phyloP scores from a whole-genome alignment of 306 rosid genomes.

The Mucuna pruriens region DNA sequence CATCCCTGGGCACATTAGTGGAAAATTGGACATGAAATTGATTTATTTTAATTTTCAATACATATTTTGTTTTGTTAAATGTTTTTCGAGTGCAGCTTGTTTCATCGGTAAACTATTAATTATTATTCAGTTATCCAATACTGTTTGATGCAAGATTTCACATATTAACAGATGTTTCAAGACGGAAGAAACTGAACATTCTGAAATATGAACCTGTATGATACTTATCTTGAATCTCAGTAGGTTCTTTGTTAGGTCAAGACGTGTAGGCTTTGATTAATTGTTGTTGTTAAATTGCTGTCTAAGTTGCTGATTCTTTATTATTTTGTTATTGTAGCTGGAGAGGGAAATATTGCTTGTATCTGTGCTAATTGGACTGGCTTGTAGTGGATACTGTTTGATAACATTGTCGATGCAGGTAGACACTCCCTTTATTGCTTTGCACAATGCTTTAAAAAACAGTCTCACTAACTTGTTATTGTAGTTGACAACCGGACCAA shows the following conservation, averaged over 20 bases:
- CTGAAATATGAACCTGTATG: slow-evolving; percentile 95
- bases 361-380: slow-evolving; percentile 76
- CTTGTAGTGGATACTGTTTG: slow-evolving; percentile 77
- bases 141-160: background rate
- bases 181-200: slow-evolving; percentile 76
- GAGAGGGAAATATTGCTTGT: slow-evolving; percentile 78
- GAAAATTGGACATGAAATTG: background rate
- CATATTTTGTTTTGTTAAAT: background rate
- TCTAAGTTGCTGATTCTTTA: slow-evolving; percentile 32
- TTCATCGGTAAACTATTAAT: background rate
- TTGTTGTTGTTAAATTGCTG: slow-evolving; percentile 1
- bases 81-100: background rate
- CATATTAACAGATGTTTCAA: slow-evolving; percentile 52
- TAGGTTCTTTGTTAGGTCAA: slow-evolving; percentile 44
- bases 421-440: slow-evolving; percentile 21
- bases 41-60: background rate
- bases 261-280: slow-evolving; percentile 19
- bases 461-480: slow-evolving; percentile 14
- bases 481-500: background rate
- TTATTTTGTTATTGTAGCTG: slow-evolving; percentile 54
- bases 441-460: background rate
- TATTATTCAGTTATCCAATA: background rate
- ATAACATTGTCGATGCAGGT: slow-evolving; percentile 77
- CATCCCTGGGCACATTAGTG: background rate
- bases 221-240: slow-evolving; percentile 55